Evolutionary conservation across 345 rosid species (phyloP).

Genomic region (Populus ilicifolia): DNA sequence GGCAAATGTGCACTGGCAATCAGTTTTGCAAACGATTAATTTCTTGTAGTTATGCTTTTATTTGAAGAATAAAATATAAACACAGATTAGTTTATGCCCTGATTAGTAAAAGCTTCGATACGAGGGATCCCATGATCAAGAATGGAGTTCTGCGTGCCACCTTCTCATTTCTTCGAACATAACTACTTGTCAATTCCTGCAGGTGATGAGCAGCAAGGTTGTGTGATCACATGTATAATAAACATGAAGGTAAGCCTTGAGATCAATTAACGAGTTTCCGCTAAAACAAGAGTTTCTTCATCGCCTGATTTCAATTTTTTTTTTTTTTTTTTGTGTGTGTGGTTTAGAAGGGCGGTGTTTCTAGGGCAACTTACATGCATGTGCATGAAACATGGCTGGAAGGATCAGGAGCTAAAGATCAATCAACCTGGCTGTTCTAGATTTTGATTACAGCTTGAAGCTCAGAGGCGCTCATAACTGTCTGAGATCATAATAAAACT

Average conservation of each 20-base stretch:
- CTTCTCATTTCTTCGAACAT: background rate
- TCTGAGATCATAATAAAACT: background rate
- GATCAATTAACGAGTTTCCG: background rate
- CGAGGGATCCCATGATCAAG: background rate
- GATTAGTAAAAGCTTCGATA: background rate
- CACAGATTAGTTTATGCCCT: background rate
- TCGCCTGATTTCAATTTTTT: background rate
- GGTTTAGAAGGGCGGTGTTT: constrained; percentile 37
- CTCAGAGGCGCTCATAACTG: background rate
- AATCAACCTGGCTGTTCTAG: constrained; percentile 41
- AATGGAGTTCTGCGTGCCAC: background rate
- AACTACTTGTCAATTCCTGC: constrained; percentile 5
- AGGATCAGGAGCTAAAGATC: constrained; percentile 43
- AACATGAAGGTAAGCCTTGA: constrained; percentile 45
- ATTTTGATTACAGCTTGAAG: background rate
- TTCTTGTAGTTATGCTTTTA: background rate
- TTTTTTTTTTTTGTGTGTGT: constrained; percentile 24
- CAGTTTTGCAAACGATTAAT: background rate
- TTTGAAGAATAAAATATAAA: background rate
- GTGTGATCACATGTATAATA: constrained; percentile 49
- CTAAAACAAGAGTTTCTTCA: background rate
- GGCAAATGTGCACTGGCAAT: background rate
- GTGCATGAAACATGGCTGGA: constrained; percentile 70
- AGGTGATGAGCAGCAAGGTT: constrained; percentile 61
- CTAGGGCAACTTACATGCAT: constrained; percentile 49